phyloP scores from a whole-genome alignment of 1,284 basidiomycete genomes.

The Pisolithus thermaeus region DNA sequence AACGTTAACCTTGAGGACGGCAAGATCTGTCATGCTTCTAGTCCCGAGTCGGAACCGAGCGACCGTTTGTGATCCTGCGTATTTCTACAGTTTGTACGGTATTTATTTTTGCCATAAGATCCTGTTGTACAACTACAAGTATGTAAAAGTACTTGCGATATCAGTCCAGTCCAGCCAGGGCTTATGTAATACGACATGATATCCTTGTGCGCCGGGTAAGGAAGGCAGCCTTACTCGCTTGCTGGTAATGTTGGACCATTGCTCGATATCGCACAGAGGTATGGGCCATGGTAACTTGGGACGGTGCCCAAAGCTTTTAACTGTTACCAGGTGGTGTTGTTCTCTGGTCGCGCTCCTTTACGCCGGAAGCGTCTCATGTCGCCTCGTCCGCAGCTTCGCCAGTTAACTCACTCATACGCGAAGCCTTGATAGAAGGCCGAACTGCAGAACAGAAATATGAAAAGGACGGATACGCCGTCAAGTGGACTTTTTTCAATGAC shows the following conservation, averaged over 20 bases:
- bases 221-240: background rate
- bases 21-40: no score
- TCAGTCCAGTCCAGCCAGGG: background rate
- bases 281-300: background rate
- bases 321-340: slow-evolving; percentile 72
- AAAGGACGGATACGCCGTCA: slow-evolving; percentile 87
- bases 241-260: slow-evolving; percentile 91
- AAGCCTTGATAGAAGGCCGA: slow-evolving; percentile 84
- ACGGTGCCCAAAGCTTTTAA: background rate
- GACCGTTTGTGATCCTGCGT: no score
- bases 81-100: no score
- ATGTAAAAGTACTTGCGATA: background rate
- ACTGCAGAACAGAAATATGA: slow-evolving; percentile 77
- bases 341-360: slow-evolving; percentile 90
- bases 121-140: background rate
- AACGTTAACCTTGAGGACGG: background rate
- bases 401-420: slow-evolving; percentile 84
- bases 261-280: slow-evolving; percentile 90
- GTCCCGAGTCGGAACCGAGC: no score
- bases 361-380: slow-evolving; percentile 72
- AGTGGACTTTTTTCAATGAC: slow-evolving; percentile 91
- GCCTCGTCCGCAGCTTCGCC: slow-evolving; percentile 78
- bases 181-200: slow-evolving; percentile 14
- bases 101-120: no score
- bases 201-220: background rate